A percentile compares a stretch with the other conserved stretches of the same genome.
These are phyloP conservation scores for Chernovozyma sophiae-reginae DNA, from an alignment of 1,139 yeast species.

Conservation along the genomic window DNA sequence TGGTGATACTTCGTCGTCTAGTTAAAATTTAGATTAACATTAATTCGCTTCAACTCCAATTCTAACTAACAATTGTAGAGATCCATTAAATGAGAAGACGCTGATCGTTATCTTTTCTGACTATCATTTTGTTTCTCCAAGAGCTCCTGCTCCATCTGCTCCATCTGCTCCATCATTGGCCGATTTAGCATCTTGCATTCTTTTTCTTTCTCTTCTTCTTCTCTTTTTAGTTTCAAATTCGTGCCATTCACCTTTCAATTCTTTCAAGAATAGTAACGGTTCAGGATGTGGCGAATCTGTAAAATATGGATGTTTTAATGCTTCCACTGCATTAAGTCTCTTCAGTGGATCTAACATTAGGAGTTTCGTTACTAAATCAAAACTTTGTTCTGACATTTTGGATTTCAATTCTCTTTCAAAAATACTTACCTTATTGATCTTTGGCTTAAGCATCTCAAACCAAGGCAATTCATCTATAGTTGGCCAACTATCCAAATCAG, in stretches of 20 bases:
- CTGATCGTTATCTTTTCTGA: too few relatives aligned
- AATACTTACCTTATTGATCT: conserved; percentile 37
- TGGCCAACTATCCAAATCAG: conserved; percentile 75
- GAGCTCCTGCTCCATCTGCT: too few relatives aligned
- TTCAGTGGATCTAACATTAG: conserved; percentile 64
- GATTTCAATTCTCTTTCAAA: conserved; percentile 47
- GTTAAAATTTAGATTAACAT: too few relatives aligned
- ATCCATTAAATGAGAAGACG: too few relatives aligned
- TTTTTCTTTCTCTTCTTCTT: conserved; percentile 56
- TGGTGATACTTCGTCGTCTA: too few relatives aligned
- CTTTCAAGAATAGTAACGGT: conserved; percentile 51
- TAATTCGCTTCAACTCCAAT: too few relatives aligned
- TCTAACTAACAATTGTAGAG: too few relatives aligned
- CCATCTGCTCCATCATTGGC: not conserved
- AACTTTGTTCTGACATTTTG: conserved; percentile 51
- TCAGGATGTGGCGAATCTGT: conserved; percentile 61
- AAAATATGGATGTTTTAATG: conserved; percentile 68
- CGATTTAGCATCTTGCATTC: conserved; percentile 3
- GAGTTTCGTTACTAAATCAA: conserved; percentile 61
- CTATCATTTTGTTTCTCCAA: too few relatives aligned
- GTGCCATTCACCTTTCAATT: conserved; percentile 85
- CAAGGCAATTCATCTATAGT: conserved; percentile 74
- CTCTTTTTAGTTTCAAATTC: conserved; percentile 92
- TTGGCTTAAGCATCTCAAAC: conserved; percentile 81
- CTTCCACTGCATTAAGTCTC: conserved; percentile 60